phyloP scores from a whole-genome alignment of 164 flowering plant genomes.

The Vitis rotundifolia region DNA sequence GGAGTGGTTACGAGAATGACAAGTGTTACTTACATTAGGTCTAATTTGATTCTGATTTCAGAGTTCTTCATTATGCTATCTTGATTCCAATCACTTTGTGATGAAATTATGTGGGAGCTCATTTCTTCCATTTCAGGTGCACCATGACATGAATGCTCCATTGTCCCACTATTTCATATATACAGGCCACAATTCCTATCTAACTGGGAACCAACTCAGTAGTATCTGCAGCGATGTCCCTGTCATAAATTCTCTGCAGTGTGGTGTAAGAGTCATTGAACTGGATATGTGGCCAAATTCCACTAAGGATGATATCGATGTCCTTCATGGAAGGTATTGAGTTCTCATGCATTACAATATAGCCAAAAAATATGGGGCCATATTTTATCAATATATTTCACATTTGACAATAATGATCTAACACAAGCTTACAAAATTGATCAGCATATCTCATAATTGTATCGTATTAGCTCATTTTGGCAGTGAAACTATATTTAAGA shows the following conservation, averaged over 20 bases:
- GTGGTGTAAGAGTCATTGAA: constrained; percentile 47
- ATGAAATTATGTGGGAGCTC: too few species aligned
- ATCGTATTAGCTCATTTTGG: too few species aligned
- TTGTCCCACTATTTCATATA: constrained; percentile 32
- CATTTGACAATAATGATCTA: neutral
- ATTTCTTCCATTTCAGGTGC: constrained; percentile 12
- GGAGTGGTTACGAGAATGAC: too few species aligned
- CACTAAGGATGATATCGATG: constrained; percentile 29
- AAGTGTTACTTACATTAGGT: too few species aligned
- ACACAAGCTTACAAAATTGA: too few species aligned
- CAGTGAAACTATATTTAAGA: too few species aligned
- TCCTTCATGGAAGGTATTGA: constrained; percentile 44
- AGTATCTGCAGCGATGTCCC: constrained; percentile 43
- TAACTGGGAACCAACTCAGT: constrained; percentile 45
- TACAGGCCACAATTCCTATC: constrained; percentile 33
- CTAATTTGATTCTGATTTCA: too few species aligned
- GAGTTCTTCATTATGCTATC: too few species aligned
- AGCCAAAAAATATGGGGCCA: neutral
- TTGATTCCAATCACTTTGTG: too few species aligned
- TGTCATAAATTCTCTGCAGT: constrained; percentile 32
- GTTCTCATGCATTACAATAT: neutral
- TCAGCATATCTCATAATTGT: too few species aligned
- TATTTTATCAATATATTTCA: neutral
- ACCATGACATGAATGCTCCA: constrained; percentile 28
- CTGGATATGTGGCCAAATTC: constrained; percentile 48